Evolutionary conservation across 805 yeast genomes (phyloP).

Genomic region (Saccharomyces paradoxus): DNA sequence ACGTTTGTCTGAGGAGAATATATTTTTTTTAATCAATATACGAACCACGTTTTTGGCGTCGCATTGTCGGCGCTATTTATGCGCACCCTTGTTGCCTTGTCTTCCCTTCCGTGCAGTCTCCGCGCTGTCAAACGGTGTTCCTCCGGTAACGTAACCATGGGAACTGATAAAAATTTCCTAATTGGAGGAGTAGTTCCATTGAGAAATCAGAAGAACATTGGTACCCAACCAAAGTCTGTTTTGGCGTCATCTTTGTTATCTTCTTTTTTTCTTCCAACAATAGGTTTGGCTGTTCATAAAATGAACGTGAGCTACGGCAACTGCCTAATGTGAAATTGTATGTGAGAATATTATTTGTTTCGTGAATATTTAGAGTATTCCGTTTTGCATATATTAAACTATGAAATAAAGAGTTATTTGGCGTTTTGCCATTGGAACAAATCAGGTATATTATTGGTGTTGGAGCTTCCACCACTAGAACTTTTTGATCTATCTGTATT

Average conservation of each 20-base stretch:
- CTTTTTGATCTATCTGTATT: not conserved
- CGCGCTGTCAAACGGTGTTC: not conserved
- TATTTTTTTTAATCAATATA: not conserved
- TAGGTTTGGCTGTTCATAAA: not conserved
- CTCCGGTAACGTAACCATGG: not conserved
- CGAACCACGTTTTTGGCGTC: conserved; percentile 8
- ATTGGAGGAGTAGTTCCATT: not conserved
- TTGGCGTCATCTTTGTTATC: not conserved
- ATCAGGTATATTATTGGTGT: not conserved
- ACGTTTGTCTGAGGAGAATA: not conserved
- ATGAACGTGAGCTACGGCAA: not conserved
- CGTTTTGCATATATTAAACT: not conserved
- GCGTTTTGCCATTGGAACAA: conserved; percentile 7
- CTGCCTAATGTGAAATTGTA: not conserved
- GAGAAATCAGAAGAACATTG: not conserved
- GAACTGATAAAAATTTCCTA: not conserved
- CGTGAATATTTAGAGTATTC: not conserved
- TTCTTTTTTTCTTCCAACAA: not conserved
- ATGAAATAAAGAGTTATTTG: not conserved
- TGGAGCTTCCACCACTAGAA: not conserved
- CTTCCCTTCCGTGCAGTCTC: not conserved
- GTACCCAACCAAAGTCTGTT: not conserved
- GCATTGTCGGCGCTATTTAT: not conserved
- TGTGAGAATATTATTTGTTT: not conserved
- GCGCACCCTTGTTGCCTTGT: not conserved